Percentiles rank a stretch among this genome's conserved stretches.
Conservation (phyloP, 352 stramenopile species). For the Globisporangium nodosum region DNA sequence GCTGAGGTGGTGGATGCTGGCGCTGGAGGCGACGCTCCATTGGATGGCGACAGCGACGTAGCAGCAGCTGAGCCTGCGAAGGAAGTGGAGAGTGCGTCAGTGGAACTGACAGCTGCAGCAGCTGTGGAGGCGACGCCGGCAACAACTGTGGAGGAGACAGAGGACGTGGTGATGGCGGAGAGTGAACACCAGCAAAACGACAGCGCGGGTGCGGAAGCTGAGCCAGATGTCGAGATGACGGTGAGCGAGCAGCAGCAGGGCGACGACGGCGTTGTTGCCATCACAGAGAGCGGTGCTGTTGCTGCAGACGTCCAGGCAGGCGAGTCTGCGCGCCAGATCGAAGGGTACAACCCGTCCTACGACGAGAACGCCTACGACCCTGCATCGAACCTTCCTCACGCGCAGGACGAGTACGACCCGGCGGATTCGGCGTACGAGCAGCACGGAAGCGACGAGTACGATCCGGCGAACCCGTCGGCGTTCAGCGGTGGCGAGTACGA, state of each 20-base stretch:
- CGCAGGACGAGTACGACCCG: slow-evolving; percentile 28
- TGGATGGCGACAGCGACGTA: background rate
- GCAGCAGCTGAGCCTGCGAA: too few species aligned
- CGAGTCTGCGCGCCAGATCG: slow-evolving; percentile 11
- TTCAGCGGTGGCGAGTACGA: slow-evolving; percentile 8
- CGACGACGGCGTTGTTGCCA: background rate
- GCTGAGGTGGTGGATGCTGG: too few species aligned
- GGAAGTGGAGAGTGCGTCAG: background rate
- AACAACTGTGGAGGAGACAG: background rate
- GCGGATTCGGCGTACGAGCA: slow-evolving; percentile 8
- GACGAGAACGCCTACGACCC: slow-evolving; percentile 19
- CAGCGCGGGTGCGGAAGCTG: background rate
- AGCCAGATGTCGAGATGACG: background rate
- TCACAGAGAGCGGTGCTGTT: background rate
- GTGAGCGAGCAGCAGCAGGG: slow-evolving; percentile 3
- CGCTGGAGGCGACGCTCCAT: too few species aligned
- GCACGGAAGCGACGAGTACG: slow-evolving; percentile 16
- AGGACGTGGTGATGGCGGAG: background rate
- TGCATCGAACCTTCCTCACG: slow-evolving; percentile 12
- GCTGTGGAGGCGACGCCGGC: background rate
- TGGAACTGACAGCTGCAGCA: too few species aligned
- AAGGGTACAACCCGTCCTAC: slow-evolving; percentile 21
- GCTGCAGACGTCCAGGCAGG: background rate
- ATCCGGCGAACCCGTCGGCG: slow-evolving; percentile 17
- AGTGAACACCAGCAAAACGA: background rate